phyloP scores from a whole-genome alignment of 805 yeast genomes.

The Yamadazyma ubonensis region DNA sequence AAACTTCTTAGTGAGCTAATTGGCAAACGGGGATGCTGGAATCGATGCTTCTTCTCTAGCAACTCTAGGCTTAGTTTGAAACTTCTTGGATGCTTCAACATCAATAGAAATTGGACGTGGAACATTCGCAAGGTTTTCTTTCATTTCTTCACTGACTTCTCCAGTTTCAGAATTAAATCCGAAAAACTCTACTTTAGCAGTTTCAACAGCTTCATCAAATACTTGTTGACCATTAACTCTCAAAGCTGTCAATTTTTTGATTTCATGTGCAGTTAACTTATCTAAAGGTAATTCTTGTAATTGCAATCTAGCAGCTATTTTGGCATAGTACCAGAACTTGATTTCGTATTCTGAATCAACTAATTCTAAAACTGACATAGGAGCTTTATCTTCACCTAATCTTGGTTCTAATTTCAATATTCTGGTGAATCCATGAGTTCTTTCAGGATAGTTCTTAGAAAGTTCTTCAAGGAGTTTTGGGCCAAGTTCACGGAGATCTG shows the following conservation, averaged over 20 bases:
- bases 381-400: constrained; percentile 80
- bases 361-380: constrained; percentile 82
- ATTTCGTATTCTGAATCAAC: constrained; percentile 68
- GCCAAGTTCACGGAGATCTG: constrained; percentile 34
- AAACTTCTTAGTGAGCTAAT: neutral
- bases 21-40: constrained; percentile 36
- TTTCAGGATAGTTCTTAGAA: constrained; percentile 56
- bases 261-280: constrained; percentile 53
- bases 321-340: constrained; percentile 75
- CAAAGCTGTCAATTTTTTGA: constrained; percentile 46
- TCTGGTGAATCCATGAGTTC: constrained; percentile 85
- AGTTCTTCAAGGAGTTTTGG: constrained; percentile 70
- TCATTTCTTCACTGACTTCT: constrained; percentile 22
- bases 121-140: constrained; percentile 30
- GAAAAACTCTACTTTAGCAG: constrained; percentile 37
- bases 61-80: constrained; percentile 28
- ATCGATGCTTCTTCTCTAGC: constrained; percentile 17
- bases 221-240: constrained; percentile 50
- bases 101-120: constrained; percentile 29
- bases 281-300: constrained; percentile 54
- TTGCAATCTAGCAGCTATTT: constrained; percentile 78
- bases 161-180: constrained; percentile 30
- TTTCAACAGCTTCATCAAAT: constrained; percentile 64
- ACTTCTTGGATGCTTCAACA: constrained; percentile 33
- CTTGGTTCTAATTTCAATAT: constrained; percentile 82